Conservation (phyloP, 352 stramenopile genomes). For the Pythium aphanidermatum region DNA sequence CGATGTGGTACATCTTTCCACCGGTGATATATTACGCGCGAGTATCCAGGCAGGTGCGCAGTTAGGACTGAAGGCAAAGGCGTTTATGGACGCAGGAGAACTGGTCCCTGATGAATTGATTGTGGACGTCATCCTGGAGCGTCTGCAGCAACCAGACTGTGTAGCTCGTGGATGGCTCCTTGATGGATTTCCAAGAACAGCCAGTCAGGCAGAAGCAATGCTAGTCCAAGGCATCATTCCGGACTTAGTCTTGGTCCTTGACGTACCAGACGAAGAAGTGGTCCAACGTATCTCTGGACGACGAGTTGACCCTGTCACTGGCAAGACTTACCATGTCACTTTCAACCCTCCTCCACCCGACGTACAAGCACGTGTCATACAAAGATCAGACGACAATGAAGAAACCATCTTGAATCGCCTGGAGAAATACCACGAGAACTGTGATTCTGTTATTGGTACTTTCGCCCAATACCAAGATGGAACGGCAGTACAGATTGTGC, state of each 20-base stretch:
- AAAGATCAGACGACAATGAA: slow-evolving; percentile 91
- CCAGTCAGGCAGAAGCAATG: slow-evolving; percentile 84
- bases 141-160: slow-evolving; percentile 84
- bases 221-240: slow-evolving; percentile 65
- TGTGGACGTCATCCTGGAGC: slow-evolving; percentile 72
- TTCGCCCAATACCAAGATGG: slow-evolving; percentile 27
- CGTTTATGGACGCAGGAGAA: slow-evolving; percentile 78
- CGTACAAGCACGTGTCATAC: slow-evolving; percentile 59
- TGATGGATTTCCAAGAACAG: slow-evolving; percentile 92
- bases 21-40: slow-evolving; percentile 89
- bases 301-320: slow-evolving; percentile 90
- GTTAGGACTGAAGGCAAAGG: slow-evolving; percentile 69
- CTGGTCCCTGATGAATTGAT: slow-evolving; percentile 93
- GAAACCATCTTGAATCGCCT: slow-evolving; percentile 88
- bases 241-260: slow-evolving; percentile 89
- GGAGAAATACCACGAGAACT: slow-evolving; percentile 75
- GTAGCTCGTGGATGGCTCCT: slow-evolving; percentile 89
- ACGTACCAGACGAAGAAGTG: slow-evolving; percentile 93
- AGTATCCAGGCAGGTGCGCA: slow-evolving; percentile 65
- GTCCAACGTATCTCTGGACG: slow-evolving; percentile 94
- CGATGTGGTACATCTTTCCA: slow-evolving; percentile 89
- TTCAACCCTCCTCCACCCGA: slow-evolving; percentile 88
- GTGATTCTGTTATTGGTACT: slow-evolving; percentile 32
- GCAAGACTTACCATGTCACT: slow-evolving; percentile 95
- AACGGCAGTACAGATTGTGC: slow-evolving; percentile 46